Evolutionary conservation across 1,284 basidiomycete species (phyloP).

Genomic region (Ganoderma leucocontextum): DNA sequence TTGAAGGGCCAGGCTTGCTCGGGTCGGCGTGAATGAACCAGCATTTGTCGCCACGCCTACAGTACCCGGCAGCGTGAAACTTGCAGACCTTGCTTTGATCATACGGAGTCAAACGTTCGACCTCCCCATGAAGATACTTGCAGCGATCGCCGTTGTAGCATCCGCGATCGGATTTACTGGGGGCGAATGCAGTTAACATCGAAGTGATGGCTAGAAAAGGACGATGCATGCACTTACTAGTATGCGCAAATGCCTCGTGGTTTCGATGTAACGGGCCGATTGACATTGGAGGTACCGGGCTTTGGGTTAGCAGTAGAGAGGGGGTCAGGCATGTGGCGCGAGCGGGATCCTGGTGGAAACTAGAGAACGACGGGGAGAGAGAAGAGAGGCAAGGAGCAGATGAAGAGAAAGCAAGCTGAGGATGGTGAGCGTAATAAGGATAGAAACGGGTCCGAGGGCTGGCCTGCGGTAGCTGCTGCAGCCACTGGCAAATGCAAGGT

Average conservation of each 20-base stretch:
- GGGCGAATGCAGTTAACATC: slow-evolving; percentile 9
- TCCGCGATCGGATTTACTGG: slow-evolving; percentile 56
- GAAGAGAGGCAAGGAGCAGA: not conserved
- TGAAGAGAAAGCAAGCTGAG: slow-evolving; percentile 7
- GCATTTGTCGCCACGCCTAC: slow-evolving; percentile 68
- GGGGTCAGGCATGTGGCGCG: slow-evolving; percentile 18
- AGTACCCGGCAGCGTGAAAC: slow-evolving; percentile 71
- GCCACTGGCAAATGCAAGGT: slow-evolving; percentile 17
- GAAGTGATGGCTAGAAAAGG: not conserved
- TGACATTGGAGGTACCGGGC: not conserved
- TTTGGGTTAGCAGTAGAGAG: not conserved
- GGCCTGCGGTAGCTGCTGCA: slow-evolving; percentile 27
- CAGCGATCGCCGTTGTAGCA: slow-evolving; percentile 71
- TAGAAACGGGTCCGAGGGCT: not conserved
- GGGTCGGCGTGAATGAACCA: slow-evolving; percentile 71
- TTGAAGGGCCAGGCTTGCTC: slow-evolving; percentile 31
- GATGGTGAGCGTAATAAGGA: not conserved
- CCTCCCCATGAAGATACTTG: slow-evolving; percentile 75
- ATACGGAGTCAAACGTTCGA: slow-evolving; percentile 65
- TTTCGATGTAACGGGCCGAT: slow-evolving; percentile 64
- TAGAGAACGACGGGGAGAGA: not conserved
- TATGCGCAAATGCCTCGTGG: slow-evolving; percentile 36
- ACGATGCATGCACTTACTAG: slow-evolving; percentile 27
- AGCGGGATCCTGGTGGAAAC: not conserved
- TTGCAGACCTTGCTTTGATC: slow-evolving; percentile 74